Percentiles rank a stretch among this genome's conserved stretches.
Evolutionary conservation across 345 rosid species (phyloP).

Genomic region (Eucalyptus lansdowneana): DNA sequence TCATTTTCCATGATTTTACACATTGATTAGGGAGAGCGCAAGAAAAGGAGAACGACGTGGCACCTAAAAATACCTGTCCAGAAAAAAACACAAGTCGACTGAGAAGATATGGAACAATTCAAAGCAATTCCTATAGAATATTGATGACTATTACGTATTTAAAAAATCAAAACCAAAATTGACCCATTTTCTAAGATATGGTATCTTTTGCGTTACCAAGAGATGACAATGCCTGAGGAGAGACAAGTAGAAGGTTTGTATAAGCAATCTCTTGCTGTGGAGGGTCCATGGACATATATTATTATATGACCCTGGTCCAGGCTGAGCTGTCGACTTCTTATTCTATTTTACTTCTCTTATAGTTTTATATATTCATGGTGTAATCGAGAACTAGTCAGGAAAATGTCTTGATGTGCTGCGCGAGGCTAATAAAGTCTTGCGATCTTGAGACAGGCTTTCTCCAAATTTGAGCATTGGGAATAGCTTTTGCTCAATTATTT

Average conservation of each 20-base stretch:
- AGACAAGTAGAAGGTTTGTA: neutral
- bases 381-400: neutral
- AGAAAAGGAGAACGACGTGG: neutral
- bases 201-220: neutral
- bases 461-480: neutral
- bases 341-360: neutral
- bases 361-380: neutral
- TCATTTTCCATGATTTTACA: neutral
- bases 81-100: neutral
- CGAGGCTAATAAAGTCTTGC: neutral
- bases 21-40: neutral
- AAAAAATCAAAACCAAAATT: neutral
- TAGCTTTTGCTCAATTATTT: neutral
- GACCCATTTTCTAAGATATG: neutral
- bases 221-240: neutral
- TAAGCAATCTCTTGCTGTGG: neutral
- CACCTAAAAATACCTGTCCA: neutral
- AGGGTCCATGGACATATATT: neutral
- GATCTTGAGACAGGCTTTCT: neutral
- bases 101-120: neutral
- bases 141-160: neutral
- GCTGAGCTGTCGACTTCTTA: neutral
- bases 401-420: neutral
- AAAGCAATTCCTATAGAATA: neutral
- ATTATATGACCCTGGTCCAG: neutral